Base-by-base conservation (phyloP, 805 yeast genomes). In the Myxozyma neotropica region DNA sequence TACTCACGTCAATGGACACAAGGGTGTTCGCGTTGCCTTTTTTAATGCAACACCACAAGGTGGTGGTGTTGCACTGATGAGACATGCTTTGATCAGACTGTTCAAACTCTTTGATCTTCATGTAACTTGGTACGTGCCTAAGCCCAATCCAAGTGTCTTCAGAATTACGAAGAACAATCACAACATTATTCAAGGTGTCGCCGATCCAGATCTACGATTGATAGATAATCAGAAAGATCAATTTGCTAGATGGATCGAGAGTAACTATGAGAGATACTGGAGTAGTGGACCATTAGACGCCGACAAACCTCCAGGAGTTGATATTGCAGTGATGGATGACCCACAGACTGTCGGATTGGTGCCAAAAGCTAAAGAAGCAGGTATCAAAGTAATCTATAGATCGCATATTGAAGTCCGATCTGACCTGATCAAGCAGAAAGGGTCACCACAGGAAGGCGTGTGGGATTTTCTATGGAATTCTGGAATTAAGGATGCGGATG, bases 21-120 rank as follows among this genome's bases (percentile, higher is more conserved):
- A 45, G n/a, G 65, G 66, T 21, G 61, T 47, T 12, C 56, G 58
- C 13, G 58, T 63, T 27, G 66, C 63, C 5, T 63, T 61, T 46
- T 63, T 63, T 38, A 61, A 53, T 50, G 66, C 66, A 17, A 63
- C 66, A 8, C 64, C 66, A 2, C 66, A 63, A 36, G 66, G 66
- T 5, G 66, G 66, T 13, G 66, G 66, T 3, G 66, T 63, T 17
- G 66, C 66, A n/a, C 48, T 63, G 4, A 63, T 63, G 66, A 36
- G 66, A 39, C 66, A 63, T 24, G 66, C 66, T 12, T 29, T 61
- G 31, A 61, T 63, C 31, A 31, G 66, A 23, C 43, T 63, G 27
- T 61, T 53, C 48, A 24, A 31, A 17, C 42, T 63, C 21, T 46
- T 63, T 21, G 66, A 53, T 24, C 29, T 63, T 8, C 51, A 57